Evolutionary conservation across 2,329 filamentous ascomycete species (phyloP), one percentile per base, ranked within the genome.

Genomic region (Arthrobotrys sphaeroides): DNA sequence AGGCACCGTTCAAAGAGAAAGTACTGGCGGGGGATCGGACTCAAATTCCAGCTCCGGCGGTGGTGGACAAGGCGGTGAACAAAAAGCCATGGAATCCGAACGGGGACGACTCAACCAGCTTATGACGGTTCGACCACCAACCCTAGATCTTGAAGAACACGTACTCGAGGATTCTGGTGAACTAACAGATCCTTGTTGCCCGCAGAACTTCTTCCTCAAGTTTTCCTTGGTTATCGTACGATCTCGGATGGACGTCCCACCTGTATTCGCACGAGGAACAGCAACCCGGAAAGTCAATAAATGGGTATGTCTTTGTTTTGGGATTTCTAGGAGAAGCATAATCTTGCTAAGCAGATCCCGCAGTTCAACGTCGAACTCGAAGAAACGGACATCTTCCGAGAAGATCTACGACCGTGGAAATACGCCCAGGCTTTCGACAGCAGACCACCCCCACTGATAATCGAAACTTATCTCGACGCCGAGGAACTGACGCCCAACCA

Each of bases 321-420:
- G 10, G 9, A 24, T 36, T 10, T 22, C 26, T 16, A 16, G 13
- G 60, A 40, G 20, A 6, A 13, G 12, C 1, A 9, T 13, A 5
- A 26, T 6, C n/a, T 42, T 65, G 22, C 62, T 70, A 64, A 66
- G 3, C 10, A 33, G 20, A 9, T 3, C 59, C 5, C 33, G 49
- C 80, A 98, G 95, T 99, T 97, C 84, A 96, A 97, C 85, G 89
- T 97, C 79, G 91, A 97, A 78, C 90, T 97, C 47, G 91, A 96
- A 79, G 95, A 99, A 80, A 94, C 94, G 77, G 92, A 97, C 81
- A 89, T 91, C 75, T 93, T 97, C 81, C 86, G 88, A 80, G 90
- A 96, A 78, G 91, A 95, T 78, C 87, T 98, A 77, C 87, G 87
- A 79, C 86, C 88, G 70, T 99, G 94, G 94, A 94, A 90, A 82